Conservation (phyloP, 1,284 basidiomycete genomes). For the Tilletia walkeri region DNA sequence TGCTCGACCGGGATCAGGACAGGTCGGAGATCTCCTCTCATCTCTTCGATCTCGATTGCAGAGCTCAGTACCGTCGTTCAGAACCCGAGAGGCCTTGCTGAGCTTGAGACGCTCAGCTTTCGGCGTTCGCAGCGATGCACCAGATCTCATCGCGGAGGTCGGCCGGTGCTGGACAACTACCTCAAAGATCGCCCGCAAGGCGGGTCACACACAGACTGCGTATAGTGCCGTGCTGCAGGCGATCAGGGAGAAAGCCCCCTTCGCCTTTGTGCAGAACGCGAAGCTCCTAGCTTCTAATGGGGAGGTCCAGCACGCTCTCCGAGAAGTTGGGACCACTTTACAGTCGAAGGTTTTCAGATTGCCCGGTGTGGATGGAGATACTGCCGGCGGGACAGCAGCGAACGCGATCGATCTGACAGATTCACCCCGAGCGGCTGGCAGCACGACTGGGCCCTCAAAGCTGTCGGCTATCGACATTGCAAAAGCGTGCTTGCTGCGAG, state of each 20-base stretch:
- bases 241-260: conserved; percentile 70
- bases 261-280: conserved; percentile 85
- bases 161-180: conserved; percentile 86
- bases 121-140: not conserved
- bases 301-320: conserved; percentile 77
- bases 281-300: conserved; percentile 80
- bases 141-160: conserved; percentile 61
- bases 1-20: conserved; percentile 21
- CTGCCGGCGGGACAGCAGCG: not conserved
- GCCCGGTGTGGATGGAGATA: conserved; percentile 1
- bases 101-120: conserved; percentile 87
- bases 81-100: conserved; percentile 83
- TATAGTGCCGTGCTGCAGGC: conserved; percentile 95
- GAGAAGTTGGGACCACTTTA: conserved; percentile 19
- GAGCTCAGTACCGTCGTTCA: conserved; percentile 82
- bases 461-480: conserved; percentile 21
- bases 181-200: conserved; percentile 91
- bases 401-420: conserved; percentile 14
- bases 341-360: not conserved
- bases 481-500: conserved; percentile 81
- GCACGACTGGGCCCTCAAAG: conserved; percentile 19
- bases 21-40: conserved; percentile 22
- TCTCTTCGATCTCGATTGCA: conserved; percentile 68
- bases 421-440: not conserved
- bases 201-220: conserved; percentile 91